A percentile compares a stretch with the other conserved stretches of the same genome.
These are phyloP conservation scores for Blastomyces percursus DNA, from an alignment of 2,329 filamentous ascomycete species.

Conservation along the genomic window DNA sequence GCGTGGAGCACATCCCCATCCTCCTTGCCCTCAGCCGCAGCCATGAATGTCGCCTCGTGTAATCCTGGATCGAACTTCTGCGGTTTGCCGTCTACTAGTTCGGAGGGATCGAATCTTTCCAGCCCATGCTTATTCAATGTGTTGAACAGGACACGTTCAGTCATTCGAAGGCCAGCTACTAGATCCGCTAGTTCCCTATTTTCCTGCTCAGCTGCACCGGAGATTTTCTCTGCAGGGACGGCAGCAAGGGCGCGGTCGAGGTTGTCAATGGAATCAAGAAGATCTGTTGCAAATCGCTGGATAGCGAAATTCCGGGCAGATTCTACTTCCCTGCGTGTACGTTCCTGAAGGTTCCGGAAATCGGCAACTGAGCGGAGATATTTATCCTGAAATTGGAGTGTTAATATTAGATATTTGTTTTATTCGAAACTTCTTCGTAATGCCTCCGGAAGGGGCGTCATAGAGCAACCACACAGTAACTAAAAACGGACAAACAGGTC, in stretches of 20 bases:
- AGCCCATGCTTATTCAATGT: slow-evolving; percentile 91
- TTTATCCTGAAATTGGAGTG: slow-evolving; percentile 57
- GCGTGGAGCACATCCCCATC: slow-evolving; percentile 83
- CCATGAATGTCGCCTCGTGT: slow-evolving; percentile 95
- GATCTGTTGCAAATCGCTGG: slow-evolving; percentile 84
- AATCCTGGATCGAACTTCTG: slow-evolving; percentile 93
- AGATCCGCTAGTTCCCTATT: slow-evolving; percentile 68
- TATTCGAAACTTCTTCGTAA: not conserved
- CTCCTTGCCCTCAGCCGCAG: slow-evolving; percentile 75
- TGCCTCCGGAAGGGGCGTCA: not conserved
- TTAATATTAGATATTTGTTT: not conserved
- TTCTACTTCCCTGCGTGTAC: slow-evolving; percentile 82
- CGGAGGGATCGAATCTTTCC: slow-evolving; percentile 68
- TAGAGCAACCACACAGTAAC: not conserved
- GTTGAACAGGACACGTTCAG: slow-evolving; percentile 72
- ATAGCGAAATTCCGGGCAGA: slow-evolving; percentile 84
- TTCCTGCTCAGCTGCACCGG: slow-evolving; percentile 40
- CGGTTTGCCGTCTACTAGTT: slow-evolving; percentile 40
- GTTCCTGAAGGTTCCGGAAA: slow-evolving; percentile 95
- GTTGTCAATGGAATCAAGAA: slow-evolving; percentile 93
- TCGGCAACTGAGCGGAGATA: slow-evolving; percentile 90
- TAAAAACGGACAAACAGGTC: not conserved
- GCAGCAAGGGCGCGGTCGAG: slow-evolving; percentile 80
- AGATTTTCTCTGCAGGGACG: slow-evolving; percentile 64
- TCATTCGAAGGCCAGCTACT: slow-evolving; percentile 90